These are phyloP conservation scores for Kwoniella shivajii DNA, from an alignment of 1,284 basidiomycete genomes.

Conservation along the genomic window DNA sequence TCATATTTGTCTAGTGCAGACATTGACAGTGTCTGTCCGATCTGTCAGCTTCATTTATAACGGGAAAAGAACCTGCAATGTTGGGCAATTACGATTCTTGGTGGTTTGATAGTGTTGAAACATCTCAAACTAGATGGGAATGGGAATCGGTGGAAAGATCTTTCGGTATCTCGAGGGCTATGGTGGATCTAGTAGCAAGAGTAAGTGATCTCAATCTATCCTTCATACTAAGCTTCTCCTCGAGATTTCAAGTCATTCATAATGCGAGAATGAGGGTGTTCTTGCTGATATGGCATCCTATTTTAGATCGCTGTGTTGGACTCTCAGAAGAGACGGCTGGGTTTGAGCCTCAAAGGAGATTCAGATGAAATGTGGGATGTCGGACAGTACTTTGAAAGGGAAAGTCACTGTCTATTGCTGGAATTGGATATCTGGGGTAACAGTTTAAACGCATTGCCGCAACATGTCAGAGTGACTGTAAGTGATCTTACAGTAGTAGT, in stretches of 20 bases:
- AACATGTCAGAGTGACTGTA: slow-evolving; percentile 39
- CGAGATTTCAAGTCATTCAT: neutral
- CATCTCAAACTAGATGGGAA: slow-evolving; percentile 39
- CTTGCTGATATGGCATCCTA: too few species aligned
- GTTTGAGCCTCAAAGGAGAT: slow-evolving; percentile 18
- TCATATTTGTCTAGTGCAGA: neutral
- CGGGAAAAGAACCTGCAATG: slow-evolving; percentile 37
- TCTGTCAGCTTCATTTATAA: slow-evolving; percentile 33
- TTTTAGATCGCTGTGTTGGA: slow-evolving; percentile 29
- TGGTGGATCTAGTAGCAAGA: slow-evolving; percentile 41
- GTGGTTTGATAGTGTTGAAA: slow-evolving; percentile 45
- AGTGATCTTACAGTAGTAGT: slow-evolving; percentile 5
- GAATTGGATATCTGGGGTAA: slow-evolving; percentile 45
- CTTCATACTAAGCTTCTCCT: neutral
- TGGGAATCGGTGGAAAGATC: slow-evolving; percentile 43
- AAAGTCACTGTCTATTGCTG: slow-evolving; percentile 26
- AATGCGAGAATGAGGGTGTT: too few species aligned
- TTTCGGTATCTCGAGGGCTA: slow-evolving; percentile 39
- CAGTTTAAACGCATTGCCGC: slow-evolving; percentile 31
- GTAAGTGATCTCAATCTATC: slow-evolving; percentile 17
- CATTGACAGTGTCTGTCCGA: neutral
- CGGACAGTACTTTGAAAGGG: slow-evolving; percentile 28
- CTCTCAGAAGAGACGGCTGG: slow-evolving; percentile 32
- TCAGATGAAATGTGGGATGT: slow-evolving; percentile 31
- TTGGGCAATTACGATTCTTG: slow-evolving; percentile 39